Evolutionary conservation across 768 basidiomycete species (phyloP).

Genomic region (Boletus rufocinnamomeus): DNA sequence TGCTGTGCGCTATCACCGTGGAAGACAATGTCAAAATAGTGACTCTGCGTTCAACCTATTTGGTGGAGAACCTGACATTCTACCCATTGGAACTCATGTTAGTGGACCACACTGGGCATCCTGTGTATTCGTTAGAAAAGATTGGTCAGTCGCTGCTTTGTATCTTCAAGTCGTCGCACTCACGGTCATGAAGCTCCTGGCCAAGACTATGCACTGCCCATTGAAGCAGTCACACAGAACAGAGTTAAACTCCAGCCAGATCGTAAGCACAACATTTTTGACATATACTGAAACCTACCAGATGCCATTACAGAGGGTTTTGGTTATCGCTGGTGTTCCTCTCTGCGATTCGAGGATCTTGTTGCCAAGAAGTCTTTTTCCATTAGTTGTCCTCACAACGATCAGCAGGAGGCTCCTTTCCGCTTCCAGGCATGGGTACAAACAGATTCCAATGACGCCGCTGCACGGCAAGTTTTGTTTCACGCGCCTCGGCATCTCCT

Average conservation of each 20-base stretch:
- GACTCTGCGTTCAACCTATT: conserved; percentile 89
- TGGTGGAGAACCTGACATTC: conserved; percentile 86
- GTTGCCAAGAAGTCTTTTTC: conserved; percentile 68
- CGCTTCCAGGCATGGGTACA: conserved; percentile 92
- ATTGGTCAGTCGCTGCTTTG: conserved; percentile 52
- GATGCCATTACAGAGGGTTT: conserved; percentile 71
- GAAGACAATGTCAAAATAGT: conserved; percentile 93
- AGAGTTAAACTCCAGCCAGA: conserved; percentile 89
- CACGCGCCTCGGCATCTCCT: not conserved
- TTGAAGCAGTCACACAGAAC: conserved; percentile 82
- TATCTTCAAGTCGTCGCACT: conserved; percentile 31
- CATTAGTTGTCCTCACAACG: conserved; percentile 81
- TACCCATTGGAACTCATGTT: conserved; percentile 92
- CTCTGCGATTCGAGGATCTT: conserved; percentile 89
- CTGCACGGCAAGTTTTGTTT: conserved; percentile 48
- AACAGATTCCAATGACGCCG: conserved; percentile 61
- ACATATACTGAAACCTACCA: conserved; percentile 4
- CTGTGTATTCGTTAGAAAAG: conserved; percentile 78
- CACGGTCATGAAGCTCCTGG: conserved; percentile 83
- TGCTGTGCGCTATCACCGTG: conserved; percentile 88
- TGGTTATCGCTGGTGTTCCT: conserved; percentile 90
- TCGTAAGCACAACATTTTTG: conserved; percentile 53
- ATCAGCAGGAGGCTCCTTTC: conserved; percentile 84
- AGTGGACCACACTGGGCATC: conserved; percentile 82
- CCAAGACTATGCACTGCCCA: conserved; percentile 83